phyloP scores from a whole-genome alignment of 768 basidiomycete genomes.

The Pluteus cervinus region DNA sequence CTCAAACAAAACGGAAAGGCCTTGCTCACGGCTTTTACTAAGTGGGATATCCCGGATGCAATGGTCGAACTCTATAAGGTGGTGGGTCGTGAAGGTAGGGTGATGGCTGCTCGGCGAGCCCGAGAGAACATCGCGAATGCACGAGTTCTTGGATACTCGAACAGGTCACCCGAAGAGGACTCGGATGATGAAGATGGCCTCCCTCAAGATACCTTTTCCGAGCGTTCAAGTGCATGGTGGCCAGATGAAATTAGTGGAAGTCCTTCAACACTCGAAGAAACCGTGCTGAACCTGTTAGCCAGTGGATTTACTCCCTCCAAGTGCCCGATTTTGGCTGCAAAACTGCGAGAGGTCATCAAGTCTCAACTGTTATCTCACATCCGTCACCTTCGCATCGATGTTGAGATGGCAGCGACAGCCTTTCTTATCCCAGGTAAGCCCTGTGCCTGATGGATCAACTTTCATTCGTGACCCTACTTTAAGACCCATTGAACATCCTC shows the following conservation, averaged over 20 bases:
- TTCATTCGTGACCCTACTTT: not conserved
- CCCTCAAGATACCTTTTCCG: constrained; percentile 24
- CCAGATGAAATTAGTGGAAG: constrained; percentile 56
- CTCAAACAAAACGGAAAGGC: constrained; percentile 27
- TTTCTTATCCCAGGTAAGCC: constrained; percentile 53
- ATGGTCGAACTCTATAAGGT: constrained; percentile 35
- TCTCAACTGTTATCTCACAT: constrained; percentile 35
- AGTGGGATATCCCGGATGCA: constrained; percentile 38
- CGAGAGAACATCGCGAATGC: constrained; percentile 32
- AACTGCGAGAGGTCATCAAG: constrained; percentile 44
- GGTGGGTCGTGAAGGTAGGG: constrained; percentile 29
- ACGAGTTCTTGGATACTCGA: constrained; percentile 36
- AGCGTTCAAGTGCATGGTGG: constrained; percentile 64
- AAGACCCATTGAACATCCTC: constrained; percentile 50
- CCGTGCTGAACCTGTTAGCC: constrained; percentile 49
- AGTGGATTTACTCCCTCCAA: constrained; percentile 49
- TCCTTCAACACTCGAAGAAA: constrained; percentile 62
- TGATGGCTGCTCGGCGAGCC: constrained; percentile 30
- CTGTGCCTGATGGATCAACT: constrained; percentile 21
- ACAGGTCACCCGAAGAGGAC: constrained; percentile 30
- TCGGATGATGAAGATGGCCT: constrained; percentile 31
- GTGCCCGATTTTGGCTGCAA: constrained; percentile 45
- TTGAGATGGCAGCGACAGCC: constrained; percentile 55
- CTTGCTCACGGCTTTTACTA: constrained; percentile 31
- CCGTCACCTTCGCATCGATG: constrained; percentile 38